A percentile compares a stretch with the other conserved stretches of the same genome.
phyloP scores from a whole-genome alignment of 108 stramenopile genomes.

The Schizochytrium sp. region DNA sequence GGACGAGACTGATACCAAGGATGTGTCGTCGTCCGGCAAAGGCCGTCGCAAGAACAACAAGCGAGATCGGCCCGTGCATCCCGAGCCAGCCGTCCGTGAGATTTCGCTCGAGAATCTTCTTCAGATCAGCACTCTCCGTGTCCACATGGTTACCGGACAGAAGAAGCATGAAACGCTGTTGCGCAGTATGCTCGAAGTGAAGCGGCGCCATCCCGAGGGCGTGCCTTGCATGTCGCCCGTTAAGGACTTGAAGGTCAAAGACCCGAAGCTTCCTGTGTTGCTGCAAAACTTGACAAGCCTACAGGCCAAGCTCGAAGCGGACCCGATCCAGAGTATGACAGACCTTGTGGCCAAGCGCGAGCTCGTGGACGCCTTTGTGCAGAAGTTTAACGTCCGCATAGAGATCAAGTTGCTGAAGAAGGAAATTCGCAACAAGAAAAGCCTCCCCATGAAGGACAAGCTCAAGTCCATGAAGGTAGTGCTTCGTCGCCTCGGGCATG shows the following conservation, averaged over 20 bases:
- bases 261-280: slow-evolving; percentile 40
- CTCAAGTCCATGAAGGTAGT: slow-evolving; percentile 87
- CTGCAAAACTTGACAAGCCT: not conserved
- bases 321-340: not conserved
- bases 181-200: slow-evolving; percentile 64
- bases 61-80: not conserved
- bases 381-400: not conserved
- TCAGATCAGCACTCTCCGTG: slow-evolving; percentile 65
- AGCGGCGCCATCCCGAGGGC: slow-evolving; percentile 56
- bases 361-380: not conserved
- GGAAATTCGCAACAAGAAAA: slow-evolving; percentile 46
- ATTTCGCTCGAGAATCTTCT: slow-evolving; percentile 66
- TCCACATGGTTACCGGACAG: slow-evolving; percentile 52
- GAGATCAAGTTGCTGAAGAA: slow-evolving; percentile 8
- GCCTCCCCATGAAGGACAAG: slow-evolving; percentile 87
- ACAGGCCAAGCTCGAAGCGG: not conserved
- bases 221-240: slow-evolving; percentile 81
- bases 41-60: slow-evolving; percentile 26
- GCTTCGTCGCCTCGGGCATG: slow-evolving; percentile 82
- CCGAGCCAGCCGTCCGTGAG: slow-evolving; percentile 38
- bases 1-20: not conserved
- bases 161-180: slow-evolving; percentile 61
- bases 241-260: slow-evolving; percentile 72
- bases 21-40: slow-evolving; percentile 27
- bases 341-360: not conserved